Evolutionary conservation across 352 stramenopile species (phyloP).

Genomic region (Pilasporangium apinafurcum): DNA sequence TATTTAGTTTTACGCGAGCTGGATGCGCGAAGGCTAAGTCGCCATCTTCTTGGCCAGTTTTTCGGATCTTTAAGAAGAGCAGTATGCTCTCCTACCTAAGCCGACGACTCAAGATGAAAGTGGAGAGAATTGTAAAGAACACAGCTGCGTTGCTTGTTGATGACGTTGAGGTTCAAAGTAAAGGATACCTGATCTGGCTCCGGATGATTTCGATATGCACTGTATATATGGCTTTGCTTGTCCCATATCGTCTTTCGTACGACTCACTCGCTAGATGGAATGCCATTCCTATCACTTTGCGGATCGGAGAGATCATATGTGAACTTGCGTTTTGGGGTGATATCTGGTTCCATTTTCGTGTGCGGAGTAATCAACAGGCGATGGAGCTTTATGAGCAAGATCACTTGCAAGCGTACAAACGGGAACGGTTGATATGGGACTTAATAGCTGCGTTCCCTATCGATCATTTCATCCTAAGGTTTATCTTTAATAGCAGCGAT

Average conservation of each 20-base stretch:
- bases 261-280: constrained; percentile 41
- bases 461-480: constrained; percentile 29
- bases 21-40: constrained; percentile 9
- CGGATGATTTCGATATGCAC: constrained; percentile 32
- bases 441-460: constrained; percentile 35
- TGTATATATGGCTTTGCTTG: constrained; percentile 37
- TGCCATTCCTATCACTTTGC: constrained; percentile 20
- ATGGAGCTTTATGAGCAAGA: constrained; percentile 65
- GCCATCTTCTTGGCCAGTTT: background rate
- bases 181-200: constrained; percentile 50
- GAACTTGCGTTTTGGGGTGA: constrained; percentile 45
- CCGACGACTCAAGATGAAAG: background rate
- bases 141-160: constrained; percentile 10
- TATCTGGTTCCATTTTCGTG: constrained; percentile 58
- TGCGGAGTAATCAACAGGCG: constrained; percentile 31
- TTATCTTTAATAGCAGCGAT: constrained; percentile 2
- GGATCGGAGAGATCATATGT: constrained; percentile 26
- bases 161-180: constrained; percentile 49
- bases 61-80: constrained; percentile 1
- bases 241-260: constrained; percentile 50
- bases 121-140: background rate
- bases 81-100: background rate
- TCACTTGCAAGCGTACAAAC: constrained; percentile 44
- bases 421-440: constrained; percentile 35
- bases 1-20: constrained; percentile 23